Percentiles rank a stretch among this genome's conserved stretches.
phyloP scores from a whole-genome alignment of 148 eudicot genomes.

The Fagopyrum esculentum region DNA sequence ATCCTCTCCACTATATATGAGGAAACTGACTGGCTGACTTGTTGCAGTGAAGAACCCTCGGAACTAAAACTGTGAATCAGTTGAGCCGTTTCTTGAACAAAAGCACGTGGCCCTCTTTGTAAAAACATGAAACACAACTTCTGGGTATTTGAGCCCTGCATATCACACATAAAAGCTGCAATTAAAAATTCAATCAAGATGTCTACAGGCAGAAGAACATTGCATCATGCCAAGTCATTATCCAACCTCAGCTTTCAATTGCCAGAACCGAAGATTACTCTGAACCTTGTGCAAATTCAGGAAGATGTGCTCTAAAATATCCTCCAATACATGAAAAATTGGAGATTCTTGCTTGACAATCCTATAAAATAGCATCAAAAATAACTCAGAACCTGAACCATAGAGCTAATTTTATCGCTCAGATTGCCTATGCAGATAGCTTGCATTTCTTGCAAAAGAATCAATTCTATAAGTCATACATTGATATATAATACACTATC shows the following conservation, averaged over 20 bases:
- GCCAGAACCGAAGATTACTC: conserved; percentile 84
- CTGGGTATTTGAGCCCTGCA: conserved; percentile 68
- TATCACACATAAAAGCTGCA: background rate
- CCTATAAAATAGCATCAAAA: conserved; percentile 31
- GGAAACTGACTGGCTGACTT: conserved; percentile 56
- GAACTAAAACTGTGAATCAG: conserved; percentile 50
- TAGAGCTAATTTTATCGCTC: background rate
- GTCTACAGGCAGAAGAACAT: background rate
- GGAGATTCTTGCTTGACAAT: conserved; percentile 47
- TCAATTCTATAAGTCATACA: background rate
- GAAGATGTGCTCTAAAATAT: conserved; percentile 60
- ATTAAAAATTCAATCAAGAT: background rate
- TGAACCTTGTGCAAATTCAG: conserved; percentile 66
- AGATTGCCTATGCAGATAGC: background rate
- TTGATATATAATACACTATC: background rate
- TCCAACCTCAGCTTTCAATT: conserved; percentile 79
- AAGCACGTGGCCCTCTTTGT: conserved; percentile 87
- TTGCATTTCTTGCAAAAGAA: background rate
- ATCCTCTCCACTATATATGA: conserved; percentile 72
- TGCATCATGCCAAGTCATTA: background rate
- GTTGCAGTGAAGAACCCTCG: conserved; percentile 58
- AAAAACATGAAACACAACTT: conserved; percentile 80
- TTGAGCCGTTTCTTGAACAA: conserved; percentile 49
- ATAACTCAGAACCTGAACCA: background rate
- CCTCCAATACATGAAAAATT: conserved; percentile 67